Base-by-base conservation (phyloP, 2,329 filamentous ascomycete species). In the Albophoma yamanashiensis region DNA sequence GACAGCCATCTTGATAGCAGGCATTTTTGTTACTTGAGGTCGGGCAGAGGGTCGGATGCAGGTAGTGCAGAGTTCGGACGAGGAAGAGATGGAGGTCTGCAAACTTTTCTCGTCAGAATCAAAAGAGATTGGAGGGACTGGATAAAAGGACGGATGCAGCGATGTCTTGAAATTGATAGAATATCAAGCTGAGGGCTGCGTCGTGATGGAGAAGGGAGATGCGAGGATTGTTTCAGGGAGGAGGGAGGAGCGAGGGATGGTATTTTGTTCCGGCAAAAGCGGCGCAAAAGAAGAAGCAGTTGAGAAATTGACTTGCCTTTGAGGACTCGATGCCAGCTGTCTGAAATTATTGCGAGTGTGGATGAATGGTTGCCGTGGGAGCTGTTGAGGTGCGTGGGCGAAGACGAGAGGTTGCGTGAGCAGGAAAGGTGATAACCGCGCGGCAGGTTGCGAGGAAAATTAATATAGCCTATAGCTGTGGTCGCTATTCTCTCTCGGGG, bases 1-100 rank as follows among this genome's bases (percentile, higher is more conserved):
- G 42, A 64, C 38, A 58, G 66, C 65, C 66, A 70, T 70, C 63
- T 69, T 72, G 63, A 63, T 59, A 45, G 65, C 60, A 64, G 64
- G 57, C 71, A 74, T 74, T 56, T 59, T 60, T 45, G n/a, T 11
- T 31, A 1, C 11, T 36, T 11, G n/a, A 31, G 14, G 57, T 27
- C 20, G 39, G 27, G 27, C 15, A 11, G 38, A 17, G 40, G 14
- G 17, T 27, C 31, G 53, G 12, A 22, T 9, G 38, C 15, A 34
- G 6, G 20, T 25, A n/a, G 27, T 31, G 25, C 27, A 27, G 45
- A 20, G 45, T 20, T 50, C 25, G 45, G 15, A 53, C 20, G 6
- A 40, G 53, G 34, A n/a, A 38, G 36, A 27, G 52, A 25, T 39
- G 20, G 27, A 12, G 40, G 34, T 39, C 55, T 57, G 25, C 27